Base-by-base conservation (phyloP, 2,329 filamentous ascomycete genomes). In the Verruconis gallopava region DNA sequence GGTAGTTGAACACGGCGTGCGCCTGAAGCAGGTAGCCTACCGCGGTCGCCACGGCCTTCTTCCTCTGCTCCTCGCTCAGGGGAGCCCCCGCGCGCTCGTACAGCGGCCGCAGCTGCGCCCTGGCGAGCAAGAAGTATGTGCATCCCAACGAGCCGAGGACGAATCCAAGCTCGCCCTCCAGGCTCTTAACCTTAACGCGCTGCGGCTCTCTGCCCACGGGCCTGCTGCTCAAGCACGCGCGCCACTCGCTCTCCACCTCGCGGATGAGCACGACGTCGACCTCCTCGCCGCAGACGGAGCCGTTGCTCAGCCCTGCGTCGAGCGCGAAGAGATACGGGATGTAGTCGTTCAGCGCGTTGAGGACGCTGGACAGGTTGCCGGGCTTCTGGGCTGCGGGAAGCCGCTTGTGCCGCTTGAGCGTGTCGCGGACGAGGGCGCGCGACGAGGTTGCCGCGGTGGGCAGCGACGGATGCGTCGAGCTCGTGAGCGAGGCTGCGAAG, bases 371-470 rank as follows among this genome's bases (percentile, higher is more conserved):
- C 4, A 98, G 71, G 55, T 85, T 78, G 17, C 78, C 68, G 4
- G 76, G 65, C 58, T 85, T 83, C 18, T 82, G 77, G 6, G 73
- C 58, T 5, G 81, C 69, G 3, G 83, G 72, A n/a, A 94, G 73
- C 40, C 85, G 78, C 62, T 94, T 96, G 68, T 95, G 79, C 51
- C 78, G 78, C 64, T 96, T 96, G 46, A 98, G 71, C 2, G 78
- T 74, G 59, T 89, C 79, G 52, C 85, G 79, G 40, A 95, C 72
- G 14, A 93, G 75, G 51, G 83, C 82, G 46, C 91, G 84, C 55
- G 85, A 77, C 5, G 84, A 89, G 50, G 86, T 88, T 17, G 85
- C 80, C 42, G 75, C 74, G 52, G 89, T 74, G 18, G 86, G 85
- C 33, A 98, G 71, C 1, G 89, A 94, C 3, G 91, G 89, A 61